Base-by-base conservation (phyloP, 169 alveolate genomes). In the Eimeria zaria region DNA sequence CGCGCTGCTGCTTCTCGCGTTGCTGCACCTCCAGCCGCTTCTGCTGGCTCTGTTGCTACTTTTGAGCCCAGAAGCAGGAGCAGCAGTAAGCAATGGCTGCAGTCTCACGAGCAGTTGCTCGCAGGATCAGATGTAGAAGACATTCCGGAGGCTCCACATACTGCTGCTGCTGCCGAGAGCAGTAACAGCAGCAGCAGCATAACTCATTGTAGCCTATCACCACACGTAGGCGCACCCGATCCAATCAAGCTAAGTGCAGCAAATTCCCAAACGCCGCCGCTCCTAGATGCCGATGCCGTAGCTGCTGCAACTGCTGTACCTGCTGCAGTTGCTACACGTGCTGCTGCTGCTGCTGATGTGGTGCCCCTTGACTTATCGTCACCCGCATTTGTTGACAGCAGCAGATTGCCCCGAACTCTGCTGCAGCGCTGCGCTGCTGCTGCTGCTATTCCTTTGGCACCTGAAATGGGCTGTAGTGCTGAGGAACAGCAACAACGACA, bases 81-180 rank as follows among this genome's bases (percentile, higher is more conserved):
- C 67, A 80, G 89, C 89, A 80, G 27, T 46, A 22, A 39, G 58
- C 85, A 74, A 76, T 20, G 16, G 58, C 87, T 16, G 60, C 62
- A 18, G 87, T 46, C 41, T 30, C 81, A 71, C 24, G 46, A 30
- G 81, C 48, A 18, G 20, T 22, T 16, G 69, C 69, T 2, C n/a
- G 6, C 69, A 60, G 69, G 14, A 39, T 64, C 74, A 27, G 74
- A 27, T 64, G 39, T 1, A 64, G 74, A 7, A n/a, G 74, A 27
- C 12, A 64, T 64, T 64, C 74, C 36, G 16, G n/a, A 64, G 74
- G 39, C 74, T 14, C 36, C 74, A 64, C 22, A 14, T 8, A 11
- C 74, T 64, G 74, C 74, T 64, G 74, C 74, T 64, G 74, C 74
- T 64, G 39, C 74, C n/a, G 74, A 53, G 8, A 73, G 83, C 84